Base-by-base conservation (phyloP, 2,329 filamentous ascomycete genomes). In the Trichoderma koningii region DNA sequence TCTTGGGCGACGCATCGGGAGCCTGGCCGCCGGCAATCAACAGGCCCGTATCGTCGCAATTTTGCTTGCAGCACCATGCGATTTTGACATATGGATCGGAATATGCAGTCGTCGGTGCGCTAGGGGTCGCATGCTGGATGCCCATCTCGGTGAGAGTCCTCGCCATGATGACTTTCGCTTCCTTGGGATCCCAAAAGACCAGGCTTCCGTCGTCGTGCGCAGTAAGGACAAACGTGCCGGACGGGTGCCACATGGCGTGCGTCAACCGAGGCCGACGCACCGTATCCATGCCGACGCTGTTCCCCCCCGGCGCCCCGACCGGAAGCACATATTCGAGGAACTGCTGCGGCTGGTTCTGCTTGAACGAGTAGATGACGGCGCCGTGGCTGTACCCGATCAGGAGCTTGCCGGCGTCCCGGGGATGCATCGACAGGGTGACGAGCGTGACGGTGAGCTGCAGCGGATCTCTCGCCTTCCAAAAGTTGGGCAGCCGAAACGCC, bases 121-220 rank as follows among this genome's bases (percentile, higher is more conserved):
- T 71, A 15, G 81, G 75, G 0, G 82, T 82, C 2, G 89, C 87
- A 68, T 89, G 85, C 70, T 97, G 85, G 63, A 98, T 81, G 70
- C 91, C 85, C 4, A 85, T 85, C 64, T 92, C 87, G 63, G 89
- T 86, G 38, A 97, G 77, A 0, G 91, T 97, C 70, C 95, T 84
- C 4, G 94, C 93, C 81, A 92, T 87, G 7, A 99, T 79, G 44
- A 96, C 80, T 64, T 91, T 87, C 7, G 92, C 92, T 73, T 98
- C 94, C 71, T 93, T 96, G 0, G 90, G 82, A 75, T 99, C 95
- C 93, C 94, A 99, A 70, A 98, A 90, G 0, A 96, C 94, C 53
- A 99, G 80, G 70, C 92, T 97, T 41, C 90, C 89, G 74, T 99
- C 95, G 64, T 97, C 93, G 73, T 97, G 91, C 1, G 89, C 91